Conservation (phyloP, 2,329 filamentous ascomycete species). For the Diaporthe helianthi region DNA sequence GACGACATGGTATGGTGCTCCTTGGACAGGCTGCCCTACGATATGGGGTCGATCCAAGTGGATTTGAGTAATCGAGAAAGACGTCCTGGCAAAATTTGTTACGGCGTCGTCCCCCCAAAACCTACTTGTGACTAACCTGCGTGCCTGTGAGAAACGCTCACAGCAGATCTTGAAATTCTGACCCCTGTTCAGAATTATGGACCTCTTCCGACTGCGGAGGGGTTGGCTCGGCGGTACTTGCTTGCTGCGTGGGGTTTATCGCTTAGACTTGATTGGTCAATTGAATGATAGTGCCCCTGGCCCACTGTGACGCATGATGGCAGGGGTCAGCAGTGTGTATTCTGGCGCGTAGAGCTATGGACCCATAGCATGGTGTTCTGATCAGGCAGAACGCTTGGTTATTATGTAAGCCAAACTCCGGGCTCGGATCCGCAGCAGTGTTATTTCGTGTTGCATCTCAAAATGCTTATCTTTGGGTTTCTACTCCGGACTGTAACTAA, state of each 20-base stretch:
- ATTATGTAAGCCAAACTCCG: too few species aligned
- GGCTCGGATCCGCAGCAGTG: too few species aligned
- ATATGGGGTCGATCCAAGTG: background rate
- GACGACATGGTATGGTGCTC: constrained; percentile 19
- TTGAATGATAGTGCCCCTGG: background rate
- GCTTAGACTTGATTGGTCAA: constrained; percentile 12
- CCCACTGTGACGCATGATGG: background rate
- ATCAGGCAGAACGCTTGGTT: too few species aligned
- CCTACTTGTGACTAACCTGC: constrained; percentile 31
- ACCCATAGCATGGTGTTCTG: too few species aligned
- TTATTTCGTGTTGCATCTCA: too few species aligned
- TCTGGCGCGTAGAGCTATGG: too few species aligned
- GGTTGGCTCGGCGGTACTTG: constrained; percentile 4
- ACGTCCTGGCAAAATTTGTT: constrained; percentile 20
- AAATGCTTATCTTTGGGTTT: too few species aligned
- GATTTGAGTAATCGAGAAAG: constrained; percentile 14
- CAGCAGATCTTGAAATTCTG: constrained; percentile 23
- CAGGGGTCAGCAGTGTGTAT: background rate
- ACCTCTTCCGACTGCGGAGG: constrained; percentile 30
- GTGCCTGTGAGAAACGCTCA: background rate
- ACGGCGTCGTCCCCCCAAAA: background rate
- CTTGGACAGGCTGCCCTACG: background rate
- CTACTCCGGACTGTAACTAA: too few species aligned
- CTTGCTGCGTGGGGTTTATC: constrained; percentile 8
- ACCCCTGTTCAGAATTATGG: constrained; percentile 29